Percentiles rank a stretch among this genome's conserved stretches.
These are phyloP conservation scores for Pichia eremophila DNA, from an alignment of 805 yeast species.

Conservation along the genomic window DNA sequence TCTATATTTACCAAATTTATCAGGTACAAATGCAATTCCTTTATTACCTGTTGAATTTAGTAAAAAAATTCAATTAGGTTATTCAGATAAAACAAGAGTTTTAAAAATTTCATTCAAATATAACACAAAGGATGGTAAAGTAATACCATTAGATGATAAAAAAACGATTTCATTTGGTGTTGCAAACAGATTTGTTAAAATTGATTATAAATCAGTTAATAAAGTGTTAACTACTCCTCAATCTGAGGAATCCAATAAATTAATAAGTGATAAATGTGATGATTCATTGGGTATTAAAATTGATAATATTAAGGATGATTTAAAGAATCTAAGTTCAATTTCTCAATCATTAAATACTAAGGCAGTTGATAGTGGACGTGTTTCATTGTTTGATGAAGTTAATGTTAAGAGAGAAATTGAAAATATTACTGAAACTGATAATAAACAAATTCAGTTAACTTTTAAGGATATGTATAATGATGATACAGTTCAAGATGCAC, in stretches of 20 bases:
- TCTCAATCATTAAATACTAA: constrained; percentile 20
- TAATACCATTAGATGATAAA: constrained; percentile 15
- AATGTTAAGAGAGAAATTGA: constrained; percentile 17
- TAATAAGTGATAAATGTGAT: constrained; percentile 6
- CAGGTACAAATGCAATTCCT: constrained; percentile 36
- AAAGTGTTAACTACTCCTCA: constrained; percentile 28
- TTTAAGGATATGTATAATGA: constrained; percentile 15
- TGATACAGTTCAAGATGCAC: constrained; percentile 5
- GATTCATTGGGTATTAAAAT: neutral
- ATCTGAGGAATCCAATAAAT: neutral
- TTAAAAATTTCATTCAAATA: constrained; percentile 32
- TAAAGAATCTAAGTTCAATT: constrained; percentile 27
- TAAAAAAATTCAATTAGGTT: constrained; percentile 31
- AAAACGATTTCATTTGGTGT: constrained; percentile 31
- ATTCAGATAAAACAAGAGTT: constrained; percentile 38
- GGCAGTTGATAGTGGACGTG: constrained; percentile 32
- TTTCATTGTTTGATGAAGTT: constrained; percentile 12
- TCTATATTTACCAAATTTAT: constrained; percentile 49
- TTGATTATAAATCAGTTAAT: constrained; percentile 62
- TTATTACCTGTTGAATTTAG: constrained; percentile 62
- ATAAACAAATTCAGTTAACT: constrained; percentile 16
- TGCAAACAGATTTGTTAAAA: constrained; percentile 37
- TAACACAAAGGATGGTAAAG: constrained; percentile 14
- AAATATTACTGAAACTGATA: constrained; percentile 15
- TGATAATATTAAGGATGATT: constrained; percentile 22